phyloP scores from a whole-genome alignment of 2,329 filamentous ascomycete species.

The Leptosphaerulina australis region DNA sequence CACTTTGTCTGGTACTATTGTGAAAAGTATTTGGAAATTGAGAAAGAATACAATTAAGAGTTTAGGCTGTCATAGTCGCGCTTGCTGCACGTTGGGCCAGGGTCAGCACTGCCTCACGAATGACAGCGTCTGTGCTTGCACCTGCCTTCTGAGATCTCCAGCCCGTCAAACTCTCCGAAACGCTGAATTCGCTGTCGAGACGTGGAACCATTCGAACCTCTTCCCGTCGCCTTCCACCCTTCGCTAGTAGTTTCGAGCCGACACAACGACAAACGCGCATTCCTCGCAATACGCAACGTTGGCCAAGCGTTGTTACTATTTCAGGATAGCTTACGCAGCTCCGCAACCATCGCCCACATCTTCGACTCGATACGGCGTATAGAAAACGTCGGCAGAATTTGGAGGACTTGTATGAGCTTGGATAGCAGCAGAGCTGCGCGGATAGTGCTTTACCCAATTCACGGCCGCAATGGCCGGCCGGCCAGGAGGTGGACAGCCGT shows the following conservation, averaged over 20 bases:
- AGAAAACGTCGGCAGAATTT: background rate
- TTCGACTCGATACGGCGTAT: conserved; percentile 12
- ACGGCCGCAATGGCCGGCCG: conserved; percentile 58
- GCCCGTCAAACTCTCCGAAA: conserved; percentile 21
- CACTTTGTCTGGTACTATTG: background rate
- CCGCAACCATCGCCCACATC: conserved; percentile 23
- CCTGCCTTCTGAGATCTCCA: conserved; percentile 15
- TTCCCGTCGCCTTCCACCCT: background rate
- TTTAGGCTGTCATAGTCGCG: conserved; percentile 15
- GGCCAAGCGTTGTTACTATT: conserved; percentile 17
- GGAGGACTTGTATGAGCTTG: conserved; percentile 33
- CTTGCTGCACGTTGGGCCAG: conserved; percentile 10
- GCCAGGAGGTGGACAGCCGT: conserved; percentile 59
- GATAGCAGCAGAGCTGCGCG: conserved; percentile 29
- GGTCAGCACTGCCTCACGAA: conserved; percentile 27
- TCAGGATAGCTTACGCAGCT: conserved; percentile 27
- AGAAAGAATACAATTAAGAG: background rate
- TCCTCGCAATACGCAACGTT: conserved; percentile 12
- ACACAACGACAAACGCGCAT: conserved; percentile 14
- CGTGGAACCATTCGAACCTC: conserved; percentile 10
- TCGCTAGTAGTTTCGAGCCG: background rate
- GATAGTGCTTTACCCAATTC: conserved; percentile 28
- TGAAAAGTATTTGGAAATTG: background rate
- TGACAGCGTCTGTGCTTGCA: conserved; percentile 19
- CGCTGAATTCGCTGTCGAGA: conserved; percentile 12